phyloP scores from a whole-genome alignment of 2,329 filamentous ascomycete genomes.

The Claviceps sorghi region DNA sequence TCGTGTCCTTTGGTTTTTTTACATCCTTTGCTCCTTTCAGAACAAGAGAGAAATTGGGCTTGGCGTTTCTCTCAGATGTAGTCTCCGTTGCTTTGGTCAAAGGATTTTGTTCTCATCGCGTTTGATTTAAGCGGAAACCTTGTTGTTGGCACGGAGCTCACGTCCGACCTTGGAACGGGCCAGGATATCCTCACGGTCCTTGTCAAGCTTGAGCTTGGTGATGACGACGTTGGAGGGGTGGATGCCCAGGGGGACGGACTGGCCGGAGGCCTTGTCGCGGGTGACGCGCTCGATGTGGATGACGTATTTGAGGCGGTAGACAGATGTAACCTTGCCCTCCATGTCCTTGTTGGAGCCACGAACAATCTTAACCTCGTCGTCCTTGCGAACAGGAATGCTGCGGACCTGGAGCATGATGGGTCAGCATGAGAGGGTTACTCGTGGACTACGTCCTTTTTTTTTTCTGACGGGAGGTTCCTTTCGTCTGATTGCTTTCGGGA shows the following conservation, averaged over 20 bases:
- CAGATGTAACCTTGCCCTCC: slow-evolving; percentile 94
- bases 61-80: too few species aligned
- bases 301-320: slow-evolving; percentile 97
- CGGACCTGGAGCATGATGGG: slow-evolving; percentile 48
- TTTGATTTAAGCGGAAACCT: slow-evolving; percentile 40
- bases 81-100: neutral
- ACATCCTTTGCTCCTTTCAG: neutral
- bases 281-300: slow-evolving; percentile 94
- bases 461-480: neutral
- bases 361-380: slow-evolving; percentile 86
- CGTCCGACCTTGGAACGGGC: slow-evolving; percentile 72
- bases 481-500: neutral
- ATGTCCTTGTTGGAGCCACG: slow-evolving; percentile 93
- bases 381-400: slow-evolving; percentile 93
- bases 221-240: slow-evolving; percentile 95
- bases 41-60: neutral
- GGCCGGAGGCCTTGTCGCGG: slow-evolving; percentile 95
- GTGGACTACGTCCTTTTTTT: neutral
- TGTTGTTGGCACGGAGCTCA: slow-evolving; percentile 60
- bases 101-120: neutral
- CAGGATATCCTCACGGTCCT: slow-evolving; percentile 80
- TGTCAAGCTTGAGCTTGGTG: slow-evolving; percentile 97
- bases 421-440: neutral
- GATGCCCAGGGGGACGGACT: slow-evolving; percentile 87
- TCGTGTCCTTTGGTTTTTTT: slow-evolving; percentile 9